Percentiles rank a stretch among this genome's conserved stretches.
Conservation (phyloP, 2,329 filamentous ascomycete genomes). For the Pyricularia sp. region DNA sequence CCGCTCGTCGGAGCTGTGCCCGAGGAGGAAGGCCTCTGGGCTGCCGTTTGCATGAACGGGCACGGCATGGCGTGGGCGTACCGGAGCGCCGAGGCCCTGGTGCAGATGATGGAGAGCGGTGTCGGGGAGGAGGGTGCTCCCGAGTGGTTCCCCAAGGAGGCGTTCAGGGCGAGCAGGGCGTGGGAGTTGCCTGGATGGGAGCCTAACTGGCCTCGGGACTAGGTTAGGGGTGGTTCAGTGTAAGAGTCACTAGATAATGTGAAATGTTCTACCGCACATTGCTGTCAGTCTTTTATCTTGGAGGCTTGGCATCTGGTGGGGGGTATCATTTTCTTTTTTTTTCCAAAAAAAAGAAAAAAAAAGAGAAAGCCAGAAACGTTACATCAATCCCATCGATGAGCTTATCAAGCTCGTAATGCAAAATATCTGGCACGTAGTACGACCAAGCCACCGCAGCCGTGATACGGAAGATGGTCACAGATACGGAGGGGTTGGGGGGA, state of each 20-base stretch:
- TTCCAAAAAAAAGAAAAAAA: too few relatives aligned
- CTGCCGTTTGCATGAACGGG: slow-evolving; percentile 49
- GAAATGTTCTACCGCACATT: neutral
- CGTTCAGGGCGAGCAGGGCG: neutral
- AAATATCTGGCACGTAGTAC: too few relatives aligned
- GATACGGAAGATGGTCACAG: too few relatives aligned
- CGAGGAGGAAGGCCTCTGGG: slow-evolving; percentile 30
- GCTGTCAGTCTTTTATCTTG: too few relatives aligned
- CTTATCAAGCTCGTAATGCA: too few relatives aligned
- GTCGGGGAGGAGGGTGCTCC: slow-evolving; percentile 11
- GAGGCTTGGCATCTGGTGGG: too few relatives aligned
- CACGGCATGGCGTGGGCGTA: slow-evolving; percentile 54
- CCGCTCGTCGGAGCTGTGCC: slow-evolving; percentile 39
- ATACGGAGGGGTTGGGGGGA: too few relatives aligned
- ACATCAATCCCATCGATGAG: too few relatives aligned
- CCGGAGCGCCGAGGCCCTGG: slow-evolving; percentile 44
- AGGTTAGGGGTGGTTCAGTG: slow-evolving; percentile 20
- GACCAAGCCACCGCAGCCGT: too few relatives aligned
- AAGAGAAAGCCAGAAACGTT: too few relatives aligned
- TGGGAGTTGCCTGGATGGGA: neutral
- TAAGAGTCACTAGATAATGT: neutral
- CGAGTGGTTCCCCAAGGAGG: slow-evolving; percentile 3
- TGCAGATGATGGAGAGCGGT: slow-evolving; percentile 32
- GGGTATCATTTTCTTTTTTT: too few relatives aligned
- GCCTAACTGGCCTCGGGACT: neutral